Base-by-base conservation (phyloP, 2,329 filamentous ascomycete genomes). In the Monilinia laxa region DNA sequence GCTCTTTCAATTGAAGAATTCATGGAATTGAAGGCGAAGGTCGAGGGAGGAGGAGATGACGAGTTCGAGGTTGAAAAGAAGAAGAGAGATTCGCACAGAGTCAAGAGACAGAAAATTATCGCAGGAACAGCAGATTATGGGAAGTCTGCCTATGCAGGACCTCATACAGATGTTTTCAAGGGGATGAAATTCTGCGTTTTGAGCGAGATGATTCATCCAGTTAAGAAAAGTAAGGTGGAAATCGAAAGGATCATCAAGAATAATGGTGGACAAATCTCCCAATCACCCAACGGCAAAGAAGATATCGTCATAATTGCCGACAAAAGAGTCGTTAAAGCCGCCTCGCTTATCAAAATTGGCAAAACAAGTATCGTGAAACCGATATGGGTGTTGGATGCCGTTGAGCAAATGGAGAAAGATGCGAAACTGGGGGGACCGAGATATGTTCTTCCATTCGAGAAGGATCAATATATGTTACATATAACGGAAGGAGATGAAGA, bases 161-260 rank as follows among this genome's bases (percentile, higher is more conserved):
- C 85, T 1, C 82, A 81, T 55, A 87, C 86, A 0, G 83, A 85
- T 55, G 76, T 96, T 0, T 97, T 97, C 71, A 82, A 88, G 11
- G 90, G 90, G 0, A 78, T 95, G 18, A 88, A 86, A 52, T 96
- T 97, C 75, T 96, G 88, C 79, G 85, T 98, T 25, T 84, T 97
- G 75, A 93, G 90, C 1, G 93, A 96, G 63, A 87, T 89, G 38
- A 76, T 83, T 1, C 82, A 84, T 53, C 91, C 92, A 0, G 79
- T 81, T 31, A 95, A 91, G 78, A 92, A 87, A 76, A 84, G 84
- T 7, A 97, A 97, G 77, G 81, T 84, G 0, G 88, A 96, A 70
- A 80, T 99, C 1, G 93, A 98, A 77, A 81, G 85, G 11, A 78
- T 96, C 1, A 85, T 98, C 73, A 97, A 95, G 77, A 85, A 88